Evolutionary conservation across 2,329 filamentous ascomycete genomes (phyloP).

Genomic region (Fusarium pseudoanthophilum): DNA sequence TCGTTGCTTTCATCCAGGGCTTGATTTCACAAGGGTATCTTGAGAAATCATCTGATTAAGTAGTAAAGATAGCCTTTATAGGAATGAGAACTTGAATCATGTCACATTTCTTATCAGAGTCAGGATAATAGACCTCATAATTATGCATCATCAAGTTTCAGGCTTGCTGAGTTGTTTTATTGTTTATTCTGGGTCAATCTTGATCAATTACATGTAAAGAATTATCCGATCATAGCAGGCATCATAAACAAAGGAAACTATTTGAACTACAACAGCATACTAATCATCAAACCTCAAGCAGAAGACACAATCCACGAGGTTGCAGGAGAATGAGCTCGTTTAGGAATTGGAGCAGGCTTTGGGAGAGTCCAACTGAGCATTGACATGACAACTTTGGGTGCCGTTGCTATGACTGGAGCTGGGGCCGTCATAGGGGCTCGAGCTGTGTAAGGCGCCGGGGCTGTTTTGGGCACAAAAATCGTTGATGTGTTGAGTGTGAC

Average conservation of each 20-base stretch:
- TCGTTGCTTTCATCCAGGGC: slow-evolving; percentile 23
- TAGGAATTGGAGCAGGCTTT: slow-evolving; percentile 20
- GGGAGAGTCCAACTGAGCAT: slow-evolving; percentile 15
- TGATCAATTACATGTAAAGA: not conserved
- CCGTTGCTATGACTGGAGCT: slow-evolving; percentile 15
- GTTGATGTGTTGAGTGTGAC: not conserved
- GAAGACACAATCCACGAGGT: slow-evolving; percentile 11
- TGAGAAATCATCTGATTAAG: not conserved
- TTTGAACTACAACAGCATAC: not conserved
- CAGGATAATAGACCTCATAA: not conserved
- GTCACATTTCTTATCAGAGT: not conserved
- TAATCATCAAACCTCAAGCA: not conserved
- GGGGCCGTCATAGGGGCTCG: slow-evolving; percentile 15
- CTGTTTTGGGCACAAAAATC: slow-evolving; percentile 7
- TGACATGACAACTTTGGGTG: slow-evolving; percentile 21
- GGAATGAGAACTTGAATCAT: not conserved
- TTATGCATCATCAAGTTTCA: not conserved
- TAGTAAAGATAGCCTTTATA: not conserved
- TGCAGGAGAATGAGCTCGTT: slow-evolving; percentile 6
- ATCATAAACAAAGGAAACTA: not conserved
- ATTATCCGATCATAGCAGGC: not conserved
- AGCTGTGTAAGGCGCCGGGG: slow-evolving; percentile 15
- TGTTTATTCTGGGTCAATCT: not conserved
- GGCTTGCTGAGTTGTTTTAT: not conserved
- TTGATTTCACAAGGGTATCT: slow-evolving; percentile 21